phyloP scores from a whole-genome alignment of 345 rosid species.

The Eucalyptus albens region DNA sequence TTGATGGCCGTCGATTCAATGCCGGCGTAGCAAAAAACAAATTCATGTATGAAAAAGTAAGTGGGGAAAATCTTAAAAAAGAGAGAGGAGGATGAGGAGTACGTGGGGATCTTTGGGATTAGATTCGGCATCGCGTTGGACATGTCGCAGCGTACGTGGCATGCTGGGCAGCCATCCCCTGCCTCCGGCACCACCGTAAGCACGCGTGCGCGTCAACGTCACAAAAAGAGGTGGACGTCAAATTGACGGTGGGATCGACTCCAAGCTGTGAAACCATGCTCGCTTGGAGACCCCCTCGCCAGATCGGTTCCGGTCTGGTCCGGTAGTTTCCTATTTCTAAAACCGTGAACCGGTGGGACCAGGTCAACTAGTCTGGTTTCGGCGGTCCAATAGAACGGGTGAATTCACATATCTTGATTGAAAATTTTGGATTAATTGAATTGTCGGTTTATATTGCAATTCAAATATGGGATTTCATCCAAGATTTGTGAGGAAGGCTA shows the following conservation, averaged over 20 bases:
- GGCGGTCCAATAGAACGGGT: not conserved
- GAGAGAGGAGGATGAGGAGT: not conserved
- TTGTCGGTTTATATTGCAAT: too few species aligned
- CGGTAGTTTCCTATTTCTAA: too few species aligned
- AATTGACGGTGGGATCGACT: not conserved
- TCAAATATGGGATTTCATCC: not conserved
- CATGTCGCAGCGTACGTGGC: not conserved
- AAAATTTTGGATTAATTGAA: too few species aligned
- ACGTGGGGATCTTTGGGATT: conserved; percentile 10
- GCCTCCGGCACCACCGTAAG: not conserved
- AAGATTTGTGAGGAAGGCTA: too few species aligned
- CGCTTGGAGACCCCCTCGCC: not conserved
- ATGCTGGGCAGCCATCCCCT: not conserved
- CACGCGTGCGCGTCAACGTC: not conserved
- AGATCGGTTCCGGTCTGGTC: not conserved
- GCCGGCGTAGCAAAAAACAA: not conserved
- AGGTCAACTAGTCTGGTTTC: too few species aligned
- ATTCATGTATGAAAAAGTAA: not conserved
- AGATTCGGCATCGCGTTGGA: conserved; percentile 8
- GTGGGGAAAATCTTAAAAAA: not conserved
- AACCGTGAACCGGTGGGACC: too few species aligned
- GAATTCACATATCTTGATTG: not conserved
- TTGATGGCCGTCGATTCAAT: not conserved
- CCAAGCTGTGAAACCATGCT: not conserved
- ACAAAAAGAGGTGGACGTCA: not conserved